Evolutionary conservation across 441 rosid genomes (phyloP), one percentile per base, ranked within the genome.

Genomic region (Populus hybrid): DNA sequence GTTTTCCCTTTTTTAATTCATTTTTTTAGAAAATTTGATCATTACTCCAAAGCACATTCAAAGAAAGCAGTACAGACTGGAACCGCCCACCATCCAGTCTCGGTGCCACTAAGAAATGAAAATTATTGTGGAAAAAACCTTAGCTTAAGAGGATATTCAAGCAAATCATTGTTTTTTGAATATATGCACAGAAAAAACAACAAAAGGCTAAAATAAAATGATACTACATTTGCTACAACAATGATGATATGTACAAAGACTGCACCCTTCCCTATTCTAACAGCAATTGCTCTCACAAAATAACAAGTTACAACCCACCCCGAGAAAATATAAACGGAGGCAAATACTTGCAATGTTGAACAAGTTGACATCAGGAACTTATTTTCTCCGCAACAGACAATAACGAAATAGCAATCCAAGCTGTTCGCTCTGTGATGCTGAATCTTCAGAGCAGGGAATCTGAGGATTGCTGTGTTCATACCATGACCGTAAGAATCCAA

Each of bases 221-320:
- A 69, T 36, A 71, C 30, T 28, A 28, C 19, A 59, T 63, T 53
- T 36, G 71, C 72, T 70, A 64, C 76, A 81, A 75, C 12, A 16
- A 28, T 53, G 16, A 67, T 42, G 69, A 63, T 71, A 80, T 83
- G 18, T 79, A 83, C 80, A 80, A 63, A 36, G 38, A 57, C 3
- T 1, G 9, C 38, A 14, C 5, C 26, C 35, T 73, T 38, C 24
- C 74, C 18, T 7, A 50, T 72, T 66, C 73, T 66, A 63, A 77
- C 82, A 77, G 66, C 76, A 50, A 67, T 70, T 46, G 26, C 70
- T 26, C 65, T 65, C 75, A 63, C 28, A 34, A 1, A 35, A 12
- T 19, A 28, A 75, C 42, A 75, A 63, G 18, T 28, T 28, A 28
- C 30, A 50, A 50, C 57, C 75, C 18, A 9, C 26, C 5, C 42